These are phyloP conservation scores for Phytophthora hybrid DNA, from an alignment of 352 stramenopile species.

Conservation along the genomic window DNA sequence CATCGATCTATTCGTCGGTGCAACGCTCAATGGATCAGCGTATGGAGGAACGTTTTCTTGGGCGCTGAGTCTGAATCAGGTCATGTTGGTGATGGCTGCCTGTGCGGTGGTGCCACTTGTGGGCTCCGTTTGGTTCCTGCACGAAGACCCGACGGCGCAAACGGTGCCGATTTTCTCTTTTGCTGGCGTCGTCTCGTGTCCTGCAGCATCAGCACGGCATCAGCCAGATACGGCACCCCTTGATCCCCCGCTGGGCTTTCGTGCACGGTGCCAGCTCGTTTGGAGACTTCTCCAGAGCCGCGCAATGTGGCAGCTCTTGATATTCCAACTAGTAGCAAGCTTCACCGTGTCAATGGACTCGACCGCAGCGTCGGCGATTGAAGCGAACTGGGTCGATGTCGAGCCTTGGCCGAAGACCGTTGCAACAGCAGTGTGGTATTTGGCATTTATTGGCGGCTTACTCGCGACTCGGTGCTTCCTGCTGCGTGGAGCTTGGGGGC, in stretches of 20 bases:
- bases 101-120: conserved; percentile 52
- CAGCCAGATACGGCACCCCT: conserved; percentile 11
- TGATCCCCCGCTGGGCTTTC: conserved; percentile 25
- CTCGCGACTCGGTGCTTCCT: conserved; percentile 64
- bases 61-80: conserved; percentile 39
- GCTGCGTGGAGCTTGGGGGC: conserved; percentile 60
- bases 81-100: conserved; percentile 49
- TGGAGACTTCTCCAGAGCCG: conserved; percentile 73
- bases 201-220: not conserved
- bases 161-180: conserved; percentile 29
- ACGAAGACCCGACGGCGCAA: conserved; percentile 48
- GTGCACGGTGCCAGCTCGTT: conserved; percentile 52
- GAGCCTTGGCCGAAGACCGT: conserved; percentile 59
- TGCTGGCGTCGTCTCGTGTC: conserved; percentile 13
- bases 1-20: conserved; percentile 60
- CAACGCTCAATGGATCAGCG: conserved; percentile 58
- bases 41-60: conserved; percentile 72
- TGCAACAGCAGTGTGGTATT: conserved; percentile 52
- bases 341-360: conserved; percentile 69
- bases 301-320: conserved; percentile 79
- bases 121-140: conserved; percentile 59
- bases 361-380: conserved; percentile 54
- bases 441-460: conserved; percentile 70
- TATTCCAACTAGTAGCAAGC: conserved; percentile 67
- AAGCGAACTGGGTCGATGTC: conserved; percentile 67